phyloP scores from a whole-genome alignment of 1,139 yeast species.

The Magnusiomyces starmeri region DNA sequence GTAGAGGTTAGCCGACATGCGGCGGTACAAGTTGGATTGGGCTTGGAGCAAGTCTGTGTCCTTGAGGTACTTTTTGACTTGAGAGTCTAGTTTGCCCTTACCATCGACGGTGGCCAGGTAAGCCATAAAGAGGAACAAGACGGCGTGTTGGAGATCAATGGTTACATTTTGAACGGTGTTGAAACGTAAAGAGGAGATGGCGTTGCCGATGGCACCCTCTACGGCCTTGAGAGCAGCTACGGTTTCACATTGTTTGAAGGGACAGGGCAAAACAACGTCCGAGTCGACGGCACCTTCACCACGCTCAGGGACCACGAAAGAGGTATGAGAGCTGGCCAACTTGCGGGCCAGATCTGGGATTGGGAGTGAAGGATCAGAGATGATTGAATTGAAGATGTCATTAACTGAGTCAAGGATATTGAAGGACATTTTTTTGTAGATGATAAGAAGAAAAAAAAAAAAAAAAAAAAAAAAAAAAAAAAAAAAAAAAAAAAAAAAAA shows the following conservation, averaged over 20 bases:
- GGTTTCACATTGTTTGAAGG: slow-evolving; percentile 32
- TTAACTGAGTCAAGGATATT: slow-evolving; percentile 19
- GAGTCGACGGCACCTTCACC: slow-evolving; percentile 17
- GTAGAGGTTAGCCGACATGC: slow-evolving; percentile 35
- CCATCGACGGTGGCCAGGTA: slow-evolving; percentile 33
- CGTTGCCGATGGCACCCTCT: slow-evolving; percentile 30
- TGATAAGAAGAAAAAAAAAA: background rate
- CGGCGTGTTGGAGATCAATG: slow-evolving; percentile 31
- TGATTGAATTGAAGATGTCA: slow-evolving; percentile 22
- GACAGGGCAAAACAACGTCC: slow-evolving; percentile 28
- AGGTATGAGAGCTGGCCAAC: slow-evolving; percentile 19
- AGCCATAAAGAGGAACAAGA: slow-evolving; percentile 30
- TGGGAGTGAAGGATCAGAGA: slow-evolving; percentile 20
- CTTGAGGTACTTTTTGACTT: slow-evolving; percentile 24
- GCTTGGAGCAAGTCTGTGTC: slow-evolving; percentile 32
- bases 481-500: too few species aligned
- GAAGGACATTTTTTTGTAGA: background rate
- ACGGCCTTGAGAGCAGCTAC: slow-evolving; percentile 32
- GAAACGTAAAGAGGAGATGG: slow-evolving; percentile 27
- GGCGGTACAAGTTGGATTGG: slow-evolving; percentile 31
- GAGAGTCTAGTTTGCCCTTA: slow-evolving; percentile 28
- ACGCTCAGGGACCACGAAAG: slow-evolving; percentile 22
- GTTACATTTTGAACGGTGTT: slow-evolving; percentile 20
- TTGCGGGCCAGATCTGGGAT: slow-evolving; percentile 25
- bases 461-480: background rate